These are phyloP conservation scores for Talaromyces ruber DNA, from an alignment of 495 filamentous ascomycete genomes.

Conservation along the genomic window DNA sequence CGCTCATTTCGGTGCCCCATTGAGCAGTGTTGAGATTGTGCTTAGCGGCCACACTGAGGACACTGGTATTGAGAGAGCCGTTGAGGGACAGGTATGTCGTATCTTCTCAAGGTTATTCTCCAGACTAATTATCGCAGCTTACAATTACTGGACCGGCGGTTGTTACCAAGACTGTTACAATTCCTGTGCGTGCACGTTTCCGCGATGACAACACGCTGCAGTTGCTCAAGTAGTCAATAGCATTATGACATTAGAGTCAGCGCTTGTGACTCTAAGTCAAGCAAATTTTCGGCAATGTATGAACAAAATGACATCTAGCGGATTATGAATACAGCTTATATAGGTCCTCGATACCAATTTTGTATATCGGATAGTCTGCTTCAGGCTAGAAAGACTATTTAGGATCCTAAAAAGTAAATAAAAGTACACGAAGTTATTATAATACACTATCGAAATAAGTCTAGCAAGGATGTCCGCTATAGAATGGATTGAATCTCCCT, in stretches of 20 bases:
- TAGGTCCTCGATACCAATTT: too few relatives aligned
- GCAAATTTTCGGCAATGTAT: not conserved
- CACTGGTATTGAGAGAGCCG: constrained; percentile 39
- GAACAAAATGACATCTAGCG: not conserved
- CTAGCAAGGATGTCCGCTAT: too few relatives aligned
- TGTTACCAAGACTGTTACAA: constrained; percentile 19
- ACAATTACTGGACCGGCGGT: constrained; percentile 33
- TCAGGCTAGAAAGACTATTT: not conserved
- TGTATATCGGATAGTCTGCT: too few relatives aligned
- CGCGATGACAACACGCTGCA: constrained; percentile 34
- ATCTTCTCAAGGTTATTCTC: constrained; percentile 4
- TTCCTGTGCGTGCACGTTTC: constrained; percentile 25
- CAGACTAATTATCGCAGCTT: constrained; percentile 18
- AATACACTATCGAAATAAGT: not conserved
- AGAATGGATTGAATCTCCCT: not conserved
- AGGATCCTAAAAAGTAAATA: not conserved
- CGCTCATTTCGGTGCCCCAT: constrained; percentile 74
- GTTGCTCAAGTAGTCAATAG: constrained; percentile 2
- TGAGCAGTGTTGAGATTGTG: constrained; percentile 71
- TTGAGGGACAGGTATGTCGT: constrained; percentile 49
- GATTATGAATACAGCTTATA: not conserved
- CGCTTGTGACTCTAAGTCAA: not conserved
- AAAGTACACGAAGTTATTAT: constrained; percentile 1
- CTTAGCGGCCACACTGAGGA: constrained; percentile 51
- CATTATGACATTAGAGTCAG: not conserved